phyloP scores from a whole-genome alignment of 345 rosid genomes.

The Boechera stricta region DNA sequence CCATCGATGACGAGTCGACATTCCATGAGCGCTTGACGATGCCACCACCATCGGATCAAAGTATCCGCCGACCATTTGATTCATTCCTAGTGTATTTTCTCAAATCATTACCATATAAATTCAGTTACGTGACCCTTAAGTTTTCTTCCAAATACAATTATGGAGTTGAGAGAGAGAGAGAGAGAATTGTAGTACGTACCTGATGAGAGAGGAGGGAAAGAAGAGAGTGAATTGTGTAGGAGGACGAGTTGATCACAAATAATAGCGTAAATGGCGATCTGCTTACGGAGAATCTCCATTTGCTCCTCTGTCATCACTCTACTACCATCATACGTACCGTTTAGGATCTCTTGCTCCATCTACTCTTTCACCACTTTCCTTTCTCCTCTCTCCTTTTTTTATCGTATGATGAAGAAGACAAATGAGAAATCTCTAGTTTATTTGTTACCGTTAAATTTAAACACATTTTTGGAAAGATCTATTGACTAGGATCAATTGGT shows the following conservation, averaged over 20 bases:
- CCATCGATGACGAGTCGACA: slow-evolving; percentile 73
- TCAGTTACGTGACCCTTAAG: slow-evolving; percentile 28
- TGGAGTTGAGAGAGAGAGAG: not conserved
- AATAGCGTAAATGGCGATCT: slow-evolving; percentile 59
- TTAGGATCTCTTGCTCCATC: slow-evolving; percentile 45
- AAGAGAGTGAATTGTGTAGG: slow-evolving; percentile 55
- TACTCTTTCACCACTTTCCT: slow-evolving; percentile 27
- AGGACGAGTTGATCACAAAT: slow-evolving; percentile 62
- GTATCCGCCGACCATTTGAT: slow-evolving; percentile 38
- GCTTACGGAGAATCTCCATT: slow-evolving; percentile 67
- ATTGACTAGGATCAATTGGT: slow-evolving; percentile 15
- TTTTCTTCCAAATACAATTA: not conserved
- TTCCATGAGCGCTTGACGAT: slow-evolving; percentile 50
- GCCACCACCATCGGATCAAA: slow-evolving; percentile 49
- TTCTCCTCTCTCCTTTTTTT: slow-evolving; percentile 7
- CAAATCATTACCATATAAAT: slow-evolving; percentile 1
- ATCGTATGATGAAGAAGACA: slow-evolving; percentile 24
- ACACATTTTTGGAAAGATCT: slow-evolving; percentile 25
- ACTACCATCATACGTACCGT: slow-evolving; percentile 29
- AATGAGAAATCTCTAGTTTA: slow-evolving; percentile 3
- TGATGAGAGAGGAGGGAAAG: slow-evolving; percentile 47
- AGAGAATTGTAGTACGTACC: slow-evolving; percentile 21
- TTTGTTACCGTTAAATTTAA: not conserved
- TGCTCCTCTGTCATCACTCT: slow-evolving; percentile 77
- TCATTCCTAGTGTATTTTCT: slow-evolving; percentile 46